Percentiles rank a stretch among this genome's conserved stretches.
These are phyloP conservation scores for Chenopodium berlandieri DNA, from an alignment of 148 eudicot genomes.

Conservation along the genomic window DNA sequence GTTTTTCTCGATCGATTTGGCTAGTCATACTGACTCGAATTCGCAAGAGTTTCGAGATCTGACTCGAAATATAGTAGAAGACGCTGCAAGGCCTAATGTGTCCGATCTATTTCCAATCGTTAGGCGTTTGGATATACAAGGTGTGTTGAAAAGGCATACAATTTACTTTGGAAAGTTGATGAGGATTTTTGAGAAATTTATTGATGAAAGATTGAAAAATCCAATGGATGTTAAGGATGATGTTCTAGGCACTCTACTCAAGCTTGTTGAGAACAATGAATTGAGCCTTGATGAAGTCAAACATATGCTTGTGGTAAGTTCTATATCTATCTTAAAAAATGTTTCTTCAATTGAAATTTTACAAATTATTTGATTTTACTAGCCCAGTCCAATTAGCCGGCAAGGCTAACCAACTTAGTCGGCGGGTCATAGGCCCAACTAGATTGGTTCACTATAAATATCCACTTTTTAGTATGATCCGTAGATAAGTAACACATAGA, in stretches of 20 bases:
- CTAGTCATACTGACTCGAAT: not conserved
- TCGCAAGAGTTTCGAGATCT: conserved; percentile 25
- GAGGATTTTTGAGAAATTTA: conserved; percentile 14
- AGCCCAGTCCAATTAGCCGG: no score
- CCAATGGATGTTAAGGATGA: not conserved
- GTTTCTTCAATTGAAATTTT: not conserved
- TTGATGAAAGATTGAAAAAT: conserved; percentile 20
- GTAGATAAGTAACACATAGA: no score
- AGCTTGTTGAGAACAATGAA: conserved; percentile 2
- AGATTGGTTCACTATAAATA: no score
- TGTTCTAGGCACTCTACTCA: conserved; percentile 23
- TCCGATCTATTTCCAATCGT: conserved; percentile 27
- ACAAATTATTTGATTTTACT: not conserved
- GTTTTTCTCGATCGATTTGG: conserved; percentile 30
- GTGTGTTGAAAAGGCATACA: not conserved
- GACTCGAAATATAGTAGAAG: not conserved
- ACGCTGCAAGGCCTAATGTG: conserved; percentile 26
- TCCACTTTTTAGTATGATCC: no score
- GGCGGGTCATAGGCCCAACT: no score
- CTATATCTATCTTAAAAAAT: no score
- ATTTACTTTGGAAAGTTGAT: not conserved
- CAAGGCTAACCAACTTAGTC: no score
- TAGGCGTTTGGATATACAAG: conserved; percentile 22
- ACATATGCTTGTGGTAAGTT: conserved; percentile 23
- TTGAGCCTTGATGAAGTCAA: conserved; percentile 23